phyloP scores from a whole-genome alignment of 306 rosid species.

The Alnus rubra region DNA sequence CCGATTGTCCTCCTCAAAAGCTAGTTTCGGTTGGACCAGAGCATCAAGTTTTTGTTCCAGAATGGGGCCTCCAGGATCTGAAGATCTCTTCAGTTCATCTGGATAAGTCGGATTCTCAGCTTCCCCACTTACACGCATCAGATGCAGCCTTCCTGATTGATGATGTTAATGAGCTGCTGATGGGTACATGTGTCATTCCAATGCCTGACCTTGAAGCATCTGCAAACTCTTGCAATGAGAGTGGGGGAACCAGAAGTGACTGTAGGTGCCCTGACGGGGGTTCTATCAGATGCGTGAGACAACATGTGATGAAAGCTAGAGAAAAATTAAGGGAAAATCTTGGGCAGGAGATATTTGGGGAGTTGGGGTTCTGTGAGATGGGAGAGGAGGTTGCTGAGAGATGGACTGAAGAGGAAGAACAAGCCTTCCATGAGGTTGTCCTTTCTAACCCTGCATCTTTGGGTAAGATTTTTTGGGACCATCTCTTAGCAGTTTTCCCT shows the following conservation, averaged over 20 bases:
- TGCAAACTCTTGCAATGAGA: conserved; percentile 11
- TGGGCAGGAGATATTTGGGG: conserved; percentile 28
- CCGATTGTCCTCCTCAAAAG: conserved; percentile 27
- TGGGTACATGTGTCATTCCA: conserved; percentile 33
- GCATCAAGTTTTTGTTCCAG: conserved; percentile 41
- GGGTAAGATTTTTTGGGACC: conserved; percentile 40
- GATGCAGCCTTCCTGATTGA: conserved; percentile 3
- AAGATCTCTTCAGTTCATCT: conserved; percentile 19
- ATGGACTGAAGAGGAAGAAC: conserved; percentile 42
- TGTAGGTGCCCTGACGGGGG: conserved; percentile 36
- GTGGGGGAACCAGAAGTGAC: conserved; percentile 16
- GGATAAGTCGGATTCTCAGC: neutral
- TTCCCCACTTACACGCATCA: neutral
- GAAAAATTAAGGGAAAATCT: conserved; percentile 30
- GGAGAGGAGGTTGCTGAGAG: conserved; percentile 38
- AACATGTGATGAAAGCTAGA: conserved; percentile 31
- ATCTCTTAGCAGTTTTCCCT: conserved; percentile 32
- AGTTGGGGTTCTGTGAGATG: conserved; percentile 42
- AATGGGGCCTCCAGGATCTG: conserved; percentile 28
- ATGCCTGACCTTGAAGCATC: conserved; percentile 34
- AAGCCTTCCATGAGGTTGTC: conserved; percentile 29
- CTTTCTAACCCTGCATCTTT: conserved; percentile 36
- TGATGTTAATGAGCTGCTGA: conserved; percentile 19
- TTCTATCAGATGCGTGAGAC: conserved; percentile 39
- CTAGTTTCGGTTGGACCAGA: conserved; percentile 40